Evolutionary conservation across 176 grass and related monocot genomes (phyloP).

Genomic region (Echinochloa phyllopogon): DNA sequence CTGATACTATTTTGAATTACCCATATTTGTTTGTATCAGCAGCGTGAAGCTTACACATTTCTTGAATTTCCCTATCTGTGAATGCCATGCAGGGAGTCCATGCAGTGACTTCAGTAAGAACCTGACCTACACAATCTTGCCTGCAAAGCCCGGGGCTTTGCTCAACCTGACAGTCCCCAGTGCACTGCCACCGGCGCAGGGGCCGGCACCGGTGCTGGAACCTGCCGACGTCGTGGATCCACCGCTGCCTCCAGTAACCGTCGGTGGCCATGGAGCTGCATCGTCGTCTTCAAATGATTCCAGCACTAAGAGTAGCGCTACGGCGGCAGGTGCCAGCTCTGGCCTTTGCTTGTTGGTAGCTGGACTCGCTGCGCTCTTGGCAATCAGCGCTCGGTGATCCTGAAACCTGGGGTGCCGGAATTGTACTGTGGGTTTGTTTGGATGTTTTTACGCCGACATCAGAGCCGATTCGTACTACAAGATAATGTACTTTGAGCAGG

Average conservation of each 20-base stretch:
- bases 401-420: neutral
- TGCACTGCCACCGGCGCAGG: conserved; percentile 56
- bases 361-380: neutral
- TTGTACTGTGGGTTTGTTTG: neutral
- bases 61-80: neutral
- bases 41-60: neutral
- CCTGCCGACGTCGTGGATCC: conserved; percentile 68
- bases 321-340: neutral
- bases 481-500: conserved; percentile 39
- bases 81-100: conserved; percentile 64
- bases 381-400: neutral
- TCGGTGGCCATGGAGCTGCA: conserved; percentile 25
- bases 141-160: conserved; percentile 61
- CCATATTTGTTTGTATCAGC: neutral
- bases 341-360: neutral
- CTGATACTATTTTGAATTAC: neutral
- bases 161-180: conserved; percentile 46
- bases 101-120: conserved; percentile 69
- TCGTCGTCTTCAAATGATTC: neutral
- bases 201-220: conserved; percentile 69
- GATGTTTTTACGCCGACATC: neutral
- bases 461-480: conserved; percentile 32
- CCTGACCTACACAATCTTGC: conserved; percentile 67
- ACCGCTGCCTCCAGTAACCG: conserved; percentile 63
- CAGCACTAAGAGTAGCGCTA: neutral